These are phyloP conservation scores for Globisporangium radiosum DNA, from an alignment of 352 stramenopile genomes.

Conservation along the genomic window DNA sequence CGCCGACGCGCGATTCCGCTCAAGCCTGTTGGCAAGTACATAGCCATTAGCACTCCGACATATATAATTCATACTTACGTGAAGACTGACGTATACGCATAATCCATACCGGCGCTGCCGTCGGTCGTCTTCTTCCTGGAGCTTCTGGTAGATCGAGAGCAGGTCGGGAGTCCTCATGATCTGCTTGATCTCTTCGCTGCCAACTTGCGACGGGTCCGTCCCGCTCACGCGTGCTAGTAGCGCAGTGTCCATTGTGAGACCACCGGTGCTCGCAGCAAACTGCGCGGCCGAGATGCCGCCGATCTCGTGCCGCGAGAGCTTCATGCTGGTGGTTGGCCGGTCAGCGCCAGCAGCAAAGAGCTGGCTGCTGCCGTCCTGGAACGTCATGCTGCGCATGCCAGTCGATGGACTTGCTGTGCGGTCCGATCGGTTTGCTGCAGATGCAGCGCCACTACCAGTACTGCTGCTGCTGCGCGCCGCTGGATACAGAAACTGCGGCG, in stretches of 20 bases:
- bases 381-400: slow-evolving; percentile 54
- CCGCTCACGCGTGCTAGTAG: slow-evolving; percentile 75
- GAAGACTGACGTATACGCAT: too few relatives aligned
- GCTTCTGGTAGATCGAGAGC: slow-evolving; percentile 84
- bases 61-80: too few relatives aligned
- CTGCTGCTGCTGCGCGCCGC: neutral
- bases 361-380: slow-evolving; percentile 26
- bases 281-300: slow-evolving; percentile 65
- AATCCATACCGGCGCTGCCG: slow-evolving; percentile 42
- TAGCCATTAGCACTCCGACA: too few relatives aligned
- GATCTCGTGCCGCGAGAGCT: slow-evolving; percentile 33
- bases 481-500: slow-evolving; percentile 48
- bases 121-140: slow-evolving; percentile 81
- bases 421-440: neutral
- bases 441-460: neutral
- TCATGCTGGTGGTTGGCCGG: neutral
- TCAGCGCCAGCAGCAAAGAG: too few relatives aligned
- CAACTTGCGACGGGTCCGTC: slow-evolving; percentile 70
- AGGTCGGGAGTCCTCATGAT: slow-evolving; percentile 83
- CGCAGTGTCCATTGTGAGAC: slow-evolving; percentile 70
- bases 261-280: slow-evolving; percentile 76
- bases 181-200: slow-evolving; percentile 81
- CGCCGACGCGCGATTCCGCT: slow-evolving; percentile 76
- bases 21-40: slow-evolving; percentile 21
- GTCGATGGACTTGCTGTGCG: slow-evolving; percentile 39